Percentiles rank a stretch among this genome's conserved stretches.
These are phyloP conservation scores for Scedosporium boydii DNA, from an alignment of 2,329 filamentous ascomycete species.

Conservation along the genomic window DNA sequence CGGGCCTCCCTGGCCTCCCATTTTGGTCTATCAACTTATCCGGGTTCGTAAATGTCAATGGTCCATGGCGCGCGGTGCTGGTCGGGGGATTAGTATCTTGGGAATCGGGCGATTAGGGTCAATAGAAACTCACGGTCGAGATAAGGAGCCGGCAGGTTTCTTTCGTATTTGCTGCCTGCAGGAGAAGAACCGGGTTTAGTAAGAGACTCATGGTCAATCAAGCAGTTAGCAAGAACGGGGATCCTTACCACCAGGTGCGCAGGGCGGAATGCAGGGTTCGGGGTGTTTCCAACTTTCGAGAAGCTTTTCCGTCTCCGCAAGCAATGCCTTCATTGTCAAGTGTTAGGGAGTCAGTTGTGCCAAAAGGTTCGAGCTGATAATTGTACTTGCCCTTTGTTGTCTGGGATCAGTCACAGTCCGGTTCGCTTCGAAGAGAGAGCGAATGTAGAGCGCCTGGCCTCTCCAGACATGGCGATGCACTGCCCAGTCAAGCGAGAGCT, in stretches of 20 bases:
- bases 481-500: conserved; percentile 90
- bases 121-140: conserved; percentile 62
- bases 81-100: not conserved
- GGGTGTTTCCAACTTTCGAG: conserved; percentile 96
- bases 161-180: conserved; percentile 87
- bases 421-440: conserved; percentile 91
- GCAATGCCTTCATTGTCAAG: conserved; percentile 53
- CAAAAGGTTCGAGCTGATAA: not conserved
- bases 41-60: not conserved
- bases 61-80: not conserved
- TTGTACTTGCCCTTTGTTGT: conserved; percentile 63
- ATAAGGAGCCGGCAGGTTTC: conserved; percentile 75
- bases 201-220: not conserved
- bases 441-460: conserved; percentile 91
- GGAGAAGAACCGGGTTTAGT: conserved; percentile 3
- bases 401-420: conserved; percentile 73
- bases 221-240: not conserved
- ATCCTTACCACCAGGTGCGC: conserved; percentile 77
- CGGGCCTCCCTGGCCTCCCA: too few species aligned
- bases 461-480: conserved; percentile 91
- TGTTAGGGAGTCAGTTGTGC: not conserved
- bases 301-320: conserved; percentile 80
- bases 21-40: too few species aligned
- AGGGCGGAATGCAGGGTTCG: conserved; percentile 82
- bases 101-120: not conserved